phyloP scores from a whole-genome alignment of 2,329 filamentous ascomycete genomes.

The Didymella sp. region DNA sequence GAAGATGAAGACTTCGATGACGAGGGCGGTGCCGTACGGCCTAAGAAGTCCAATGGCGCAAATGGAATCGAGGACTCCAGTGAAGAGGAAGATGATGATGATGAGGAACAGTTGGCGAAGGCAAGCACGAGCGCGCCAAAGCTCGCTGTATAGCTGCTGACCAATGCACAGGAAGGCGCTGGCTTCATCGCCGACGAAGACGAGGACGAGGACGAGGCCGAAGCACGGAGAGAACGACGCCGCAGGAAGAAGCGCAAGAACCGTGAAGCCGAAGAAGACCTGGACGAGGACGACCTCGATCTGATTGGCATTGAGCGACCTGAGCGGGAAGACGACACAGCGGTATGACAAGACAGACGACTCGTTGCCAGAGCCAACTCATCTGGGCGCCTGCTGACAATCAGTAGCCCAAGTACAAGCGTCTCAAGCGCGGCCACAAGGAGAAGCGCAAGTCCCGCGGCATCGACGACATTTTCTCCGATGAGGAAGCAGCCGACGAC shows the following conservation, averaged over 20 bases:
- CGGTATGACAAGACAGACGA: slow-evolving; percentile 61
- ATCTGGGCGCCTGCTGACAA: slow-evolving; percentile 14
- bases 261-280: slow-evolving; percentile 78
- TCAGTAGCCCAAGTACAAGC: slow-evolving; percentile 90
- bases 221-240: slow-evolving; percentile 62
- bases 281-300: slow-evolving; percentile 96
- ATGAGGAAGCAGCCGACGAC: slow-evolving; percentile 79
- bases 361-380: background rate
- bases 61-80: slow-evolving; percentile 48
- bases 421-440: slow-evolving; percentile 88
- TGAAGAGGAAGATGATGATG: slow-evolving; percentile 52
- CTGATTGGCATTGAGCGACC: slow-evolving; percentile 81
- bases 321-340: slow-evolving; percentile 69
- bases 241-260: slow-evolving; percentile 79
- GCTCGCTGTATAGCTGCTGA: slow-evolving; percentile 21
- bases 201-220: slow-evolving; percentile 76
- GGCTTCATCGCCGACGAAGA: slow-evolving; percentile 97
- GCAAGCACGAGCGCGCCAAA: slow-evolving; percentile 35
- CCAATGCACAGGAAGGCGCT: slow-evolving; percentile 73
- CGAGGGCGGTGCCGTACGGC: slow-evolving; percentile 31
- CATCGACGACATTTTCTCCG: slow-evolving; percentile 92
- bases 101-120: slow-evolving; percentile 45
- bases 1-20: slow-evolving; percentile 50
- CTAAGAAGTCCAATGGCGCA: slow-evolving; percentile 38
- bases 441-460: slow-evolving; percentile 71